A percentile compares a stretch with the other conserved stretches of the same genome.
Conservation (phyloP, 2,329 filamentous ascomycete species). For the Fusarium caatingaense region DNA sequence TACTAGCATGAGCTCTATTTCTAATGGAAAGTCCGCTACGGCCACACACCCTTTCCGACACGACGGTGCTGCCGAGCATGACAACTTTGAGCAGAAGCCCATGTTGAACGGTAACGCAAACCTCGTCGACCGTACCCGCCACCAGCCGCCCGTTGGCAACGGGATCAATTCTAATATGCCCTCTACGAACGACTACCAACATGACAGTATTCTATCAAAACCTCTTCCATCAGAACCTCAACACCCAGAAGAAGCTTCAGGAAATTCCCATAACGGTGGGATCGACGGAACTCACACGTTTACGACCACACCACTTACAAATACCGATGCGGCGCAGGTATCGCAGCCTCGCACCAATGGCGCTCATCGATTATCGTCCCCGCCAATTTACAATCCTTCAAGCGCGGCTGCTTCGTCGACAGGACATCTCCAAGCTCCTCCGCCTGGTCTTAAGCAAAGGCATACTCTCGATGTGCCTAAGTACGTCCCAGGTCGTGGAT, state of each 20-base stretch:
- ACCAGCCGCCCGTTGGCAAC: conserved; percentile 35
- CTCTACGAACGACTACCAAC: conserved; percentile 26
- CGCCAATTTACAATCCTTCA: conserved; percentile 64
- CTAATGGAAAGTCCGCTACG: conserved; percentile 64
- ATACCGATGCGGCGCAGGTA: conserved; percentile 45
- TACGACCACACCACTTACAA: conserved; percentile 33
- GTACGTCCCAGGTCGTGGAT: conserved; percentile 70
- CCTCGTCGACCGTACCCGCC: conserved; percentile 48
- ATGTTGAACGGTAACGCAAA: conserved; percentile 45
- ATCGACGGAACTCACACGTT: conserved; percentile 25
- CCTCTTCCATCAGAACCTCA: conserved; percentile 40
- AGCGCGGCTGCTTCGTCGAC: conserved; percentile 59
- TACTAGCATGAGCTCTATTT: conserved; percentile 69
- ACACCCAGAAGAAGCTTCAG: conserved; percentile 21
- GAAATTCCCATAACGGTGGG: conserved; percentile 32
- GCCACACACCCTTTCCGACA: conserved; percentile 47
- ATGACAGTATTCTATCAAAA: conserved; percentile 36
- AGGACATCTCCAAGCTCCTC: conserved; percentile 60
- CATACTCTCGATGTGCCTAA: conserved; percentile 91
- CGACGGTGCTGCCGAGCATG: conserved; percentile 38
- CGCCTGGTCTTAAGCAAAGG: conserved; percentile 75
- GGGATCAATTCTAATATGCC: conserved; percentile 25
- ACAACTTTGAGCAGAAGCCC: conserved; percentile 38
- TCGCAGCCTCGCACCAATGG: conserved; percentile 46
- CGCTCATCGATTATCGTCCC: conserved; percentile 72